phyloP scores from a whole-genome alignment of 169 alveolate genomes.

The Plasmodium malariae region DNA sequence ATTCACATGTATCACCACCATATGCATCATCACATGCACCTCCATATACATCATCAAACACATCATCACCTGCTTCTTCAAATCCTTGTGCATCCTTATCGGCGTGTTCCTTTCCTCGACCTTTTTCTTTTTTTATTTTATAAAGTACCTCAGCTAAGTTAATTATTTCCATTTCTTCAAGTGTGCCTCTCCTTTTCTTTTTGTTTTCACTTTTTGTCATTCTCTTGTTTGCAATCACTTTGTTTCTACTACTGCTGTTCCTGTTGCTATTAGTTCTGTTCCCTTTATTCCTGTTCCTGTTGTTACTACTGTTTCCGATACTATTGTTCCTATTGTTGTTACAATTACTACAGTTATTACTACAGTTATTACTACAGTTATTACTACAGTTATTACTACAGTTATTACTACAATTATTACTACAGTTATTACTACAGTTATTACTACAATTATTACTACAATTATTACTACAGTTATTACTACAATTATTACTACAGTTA shows the following conservation, averaged over 20 bases:
- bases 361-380: no score
- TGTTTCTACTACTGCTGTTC: no score
- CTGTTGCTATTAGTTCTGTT: no score
- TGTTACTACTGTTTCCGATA: no score
- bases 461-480: neutral
- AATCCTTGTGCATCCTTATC: neutral
- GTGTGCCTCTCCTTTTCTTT: neutral
- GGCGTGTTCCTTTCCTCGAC: neutral
- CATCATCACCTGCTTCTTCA: neutral
- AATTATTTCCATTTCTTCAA: conserved; percentile 7
- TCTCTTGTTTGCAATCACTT: neutral
- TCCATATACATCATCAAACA: neutral
- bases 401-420: no score
- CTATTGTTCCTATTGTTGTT: no score
- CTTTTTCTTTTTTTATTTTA: conserved; percentile 16
- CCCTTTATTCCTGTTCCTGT: no score
- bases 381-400: no score
- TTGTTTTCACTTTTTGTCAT: neutral
- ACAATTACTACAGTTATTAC: no score
- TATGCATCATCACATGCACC: neutral
- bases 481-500: neutral
- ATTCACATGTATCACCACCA: neutral
- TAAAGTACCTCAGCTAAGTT: conserved; percentile 6
- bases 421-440: no score
- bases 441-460: no score